phyloP scores from a whole-genome alignment of 2,329 filamentous ascomycete genomes.

The Alternaria triticimaculans region DNA sequence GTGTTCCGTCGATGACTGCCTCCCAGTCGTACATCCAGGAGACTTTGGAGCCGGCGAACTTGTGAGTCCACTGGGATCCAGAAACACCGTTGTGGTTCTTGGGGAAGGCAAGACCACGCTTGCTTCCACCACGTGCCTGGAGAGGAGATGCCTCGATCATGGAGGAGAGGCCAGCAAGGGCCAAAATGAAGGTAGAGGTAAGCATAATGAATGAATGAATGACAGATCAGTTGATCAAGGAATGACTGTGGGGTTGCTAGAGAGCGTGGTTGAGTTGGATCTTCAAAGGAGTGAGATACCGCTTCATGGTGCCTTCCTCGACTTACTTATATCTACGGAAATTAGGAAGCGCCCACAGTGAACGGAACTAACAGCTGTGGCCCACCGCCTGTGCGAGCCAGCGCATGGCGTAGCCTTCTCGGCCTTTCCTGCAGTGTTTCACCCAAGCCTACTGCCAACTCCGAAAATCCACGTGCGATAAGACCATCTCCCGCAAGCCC shows the following conservation, averaged over 20 bases:
- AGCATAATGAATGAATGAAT: conserved; percentile 25
- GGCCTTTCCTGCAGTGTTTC: conserved; percentile 19
- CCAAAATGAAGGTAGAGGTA: conserved; percentile 32
- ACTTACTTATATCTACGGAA: conserved; percentile 21
- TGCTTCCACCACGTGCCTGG: conserved; percentile 29
- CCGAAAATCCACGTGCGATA: conserved; percentile 23
- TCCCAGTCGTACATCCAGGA: conserved; percentile 76
- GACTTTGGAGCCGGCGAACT: conserved; percentile 47
- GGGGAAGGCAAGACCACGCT: conserved; percentile 42
- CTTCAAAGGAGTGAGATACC: background rate
- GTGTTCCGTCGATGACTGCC: conserved; percentile 49
- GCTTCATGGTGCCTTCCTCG: background rate
- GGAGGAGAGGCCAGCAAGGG: conserved; percentile 39
- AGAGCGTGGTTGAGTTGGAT: conserved; percentile 11
- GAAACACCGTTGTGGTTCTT: conserved; percentile 31
- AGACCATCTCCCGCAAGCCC: conserved; percentile 18
- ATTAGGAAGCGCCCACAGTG: conserved; percentile 14
- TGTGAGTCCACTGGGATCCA: conserved; percentile 30
- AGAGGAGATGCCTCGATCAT: conserved; percentile 37
- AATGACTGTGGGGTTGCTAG: conserved; percentile 24
- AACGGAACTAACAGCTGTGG: conserved; percentile 6
- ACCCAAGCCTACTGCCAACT: conserved; percentile 18
- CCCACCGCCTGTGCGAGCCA: conserved; percentile 12
- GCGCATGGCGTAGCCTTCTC: conserved; percentile 17
- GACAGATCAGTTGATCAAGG: conserved; percentile 8